Evolutionary conservation across 2,329 filamentous ascomycete genomes (phyloP).

Genomic region (Aureobasidium sp.): DNA sequence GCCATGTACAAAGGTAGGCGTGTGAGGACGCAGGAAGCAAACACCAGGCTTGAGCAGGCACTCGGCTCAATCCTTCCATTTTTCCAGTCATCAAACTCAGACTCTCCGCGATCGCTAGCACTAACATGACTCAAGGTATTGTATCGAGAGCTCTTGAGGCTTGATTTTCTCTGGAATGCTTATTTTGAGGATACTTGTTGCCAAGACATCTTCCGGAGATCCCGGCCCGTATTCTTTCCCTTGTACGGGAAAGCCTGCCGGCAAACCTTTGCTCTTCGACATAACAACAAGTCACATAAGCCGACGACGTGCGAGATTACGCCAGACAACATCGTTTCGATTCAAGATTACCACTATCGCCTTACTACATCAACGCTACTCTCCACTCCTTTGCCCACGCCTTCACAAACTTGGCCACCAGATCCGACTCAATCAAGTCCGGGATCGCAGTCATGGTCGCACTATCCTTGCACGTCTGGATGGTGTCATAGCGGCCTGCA

Average conservation of each 20-base stretch:
- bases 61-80: too few relatives aligned
- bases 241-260: too few relatives aligned
- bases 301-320: neutral
- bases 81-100: too few relatives aligned
- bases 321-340: neutral
- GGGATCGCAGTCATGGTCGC: slow-evolving; percentile 10
- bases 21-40: too few relatives aligned
- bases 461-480: slow-evolving; percentile 15
- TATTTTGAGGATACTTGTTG: too few relatives aligned
- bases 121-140: too few relatives aligned
- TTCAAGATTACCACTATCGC: neutral
- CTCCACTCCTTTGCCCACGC: slow-evolving; percentile 17
- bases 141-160: too few relatives aligned
- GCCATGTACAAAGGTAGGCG: too few relatives aligned
- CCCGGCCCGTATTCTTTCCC: neutral
- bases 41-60: too few relatives aligned
- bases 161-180: too few relatives aligned
- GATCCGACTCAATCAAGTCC: slow-evolving; percentile 16
- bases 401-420: slow-evolving; percentile 19
- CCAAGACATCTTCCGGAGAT: neutral
- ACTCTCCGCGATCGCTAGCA: too few relatives aligned
- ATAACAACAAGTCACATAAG: neutral
- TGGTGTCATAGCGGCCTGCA: slow-evolving; percentile 16
- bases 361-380: neutral
- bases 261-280: neutral